Base-by-base conservation (phyloP, 140 eudicot genomes). In the Oenanthe javanica region DNA sequence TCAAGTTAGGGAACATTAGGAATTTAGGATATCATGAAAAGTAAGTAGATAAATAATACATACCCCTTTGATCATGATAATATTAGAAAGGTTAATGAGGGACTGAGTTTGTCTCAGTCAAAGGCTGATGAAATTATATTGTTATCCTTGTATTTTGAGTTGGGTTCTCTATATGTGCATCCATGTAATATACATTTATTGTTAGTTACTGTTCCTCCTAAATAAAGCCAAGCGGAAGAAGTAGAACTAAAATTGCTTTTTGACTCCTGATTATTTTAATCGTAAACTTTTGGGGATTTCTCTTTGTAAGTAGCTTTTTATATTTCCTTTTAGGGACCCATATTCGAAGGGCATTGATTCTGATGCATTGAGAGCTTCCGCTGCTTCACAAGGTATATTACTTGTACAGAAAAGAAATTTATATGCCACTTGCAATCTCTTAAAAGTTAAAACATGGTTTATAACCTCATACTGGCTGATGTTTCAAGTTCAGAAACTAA, bases 271-370 rank as follows among this genome's bases (percentile, higher is more conserved):
- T 79, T 1, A 25, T 42, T 59, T n/a, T 46, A 18, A 14, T 51
- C 10, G 19, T 55, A 9, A 15, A 8, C 18, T n/a, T 18, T 18
- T 46, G 36, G 25, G 64, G 43, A 38, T 43, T 21, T 55, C 4
- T 36, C 48, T 54, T 54, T 18, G 14, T 77, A 38, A 40, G 40
- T n/a, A 4, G 67, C 31, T 23, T 14, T 50, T 48, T 25, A 59
- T 36, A 45, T 46, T 10, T 5, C 73, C n/a, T 64, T 82, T 50
- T 83, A 93, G 98, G 96, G 96, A 93, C 84, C 98, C 96, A 72
- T 84, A 87, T 84, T 89, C 94, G 38, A 84, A 82, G 48, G 90
- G 91, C 52, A 81, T 91, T 45, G 87, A 91, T 80, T 83, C 81
- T 2, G 93, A 93, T 49, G 86, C 85, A 77, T 80, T 89, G 86